phyloP scores from a whole-genome alignment of 2,329 filamentous ascomycete species.

The Calonectria naviculata region DNA sequence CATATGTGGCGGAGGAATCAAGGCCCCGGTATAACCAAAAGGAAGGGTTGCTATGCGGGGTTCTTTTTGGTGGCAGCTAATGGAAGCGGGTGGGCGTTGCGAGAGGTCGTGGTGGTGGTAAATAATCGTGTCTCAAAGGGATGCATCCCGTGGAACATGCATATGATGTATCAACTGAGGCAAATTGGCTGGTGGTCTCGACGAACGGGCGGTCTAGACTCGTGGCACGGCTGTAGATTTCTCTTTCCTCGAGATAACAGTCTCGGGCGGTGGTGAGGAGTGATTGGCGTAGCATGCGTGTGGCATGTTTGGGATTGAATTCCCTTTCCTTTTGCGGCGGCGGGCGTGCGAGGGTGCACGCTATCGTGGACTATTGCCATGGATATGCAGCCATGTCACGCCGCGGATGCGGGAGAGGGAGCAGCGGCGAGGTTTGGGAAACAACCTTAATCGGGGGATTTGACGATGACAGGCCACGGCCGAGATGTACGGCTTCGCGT shows the following conservation, averaged over 20 bases:
- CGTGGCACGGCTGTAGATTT: background rate
- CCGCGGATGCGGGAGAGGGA: background rate
- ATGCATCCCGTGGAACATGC: slow-evolving; percentile 3
- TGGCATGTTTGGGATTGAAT: background rate
- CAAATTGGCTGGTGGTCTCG: background rate
- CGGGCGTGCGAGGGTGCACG: background rate
- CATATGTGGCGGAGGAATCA: slow-evolving; percentile 7
- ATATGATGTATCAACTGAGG: slow-evolving; percentile 6
- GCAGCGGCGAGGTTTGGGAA: background rate
- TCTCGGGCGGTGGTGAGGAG: background rate
- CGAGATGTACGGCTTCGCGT: background rate
- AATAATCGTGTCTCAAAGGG: slow-evolving; percentile 1
- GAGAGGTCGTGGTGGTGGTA: background rate
- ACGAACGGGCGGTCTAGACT: background rate
- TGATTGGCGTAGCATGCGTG: background rate
- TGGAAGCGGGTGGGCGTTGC: background rate
- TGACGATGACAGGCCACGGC: background rate
- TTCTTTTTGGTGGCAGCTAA: background rate
- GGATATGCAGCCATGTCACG: slow-evolving; percentile 5
- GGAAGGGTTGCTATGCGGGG: slow-evolving; percentile 2
- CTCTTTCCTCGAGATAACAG: background rate
- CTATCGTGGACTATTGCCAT: background rate
- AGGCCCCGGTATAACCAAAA: slow-evolving; percentile 2
- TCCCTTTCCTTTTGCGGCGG: background rate
- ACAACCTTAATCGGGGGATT: background rate